Evolutionary conservation across 306 rosid species (phyloP), one percentile per base, ranked within the genome.

Genomic region (Dalbergia cochinchinensis): DNA sequence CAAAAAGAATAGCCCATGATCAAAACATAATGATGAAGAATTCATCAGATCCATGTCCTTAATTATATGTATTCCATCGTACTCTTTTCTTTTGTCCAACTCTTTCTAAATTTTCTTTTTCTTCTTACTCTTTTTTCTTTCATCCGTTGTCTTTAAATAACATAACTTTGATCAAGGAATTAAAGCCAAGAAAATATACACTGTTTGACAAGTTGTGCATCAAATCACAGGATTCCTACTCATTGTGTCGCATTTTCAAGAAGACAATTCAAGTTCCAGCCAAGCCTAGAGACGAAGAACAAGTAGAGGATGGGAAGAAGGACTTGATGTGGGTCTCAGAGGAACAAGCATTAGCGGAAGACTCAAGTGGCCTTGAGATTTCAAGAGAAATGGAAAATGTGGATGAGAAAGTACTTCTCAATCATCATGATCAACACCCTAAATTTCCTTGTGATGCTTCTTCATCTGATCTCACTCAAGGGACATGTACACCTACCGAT

Each of bases 381-480:
- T 87, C 90, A 47, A 84, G 83, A 78, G 91, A 83, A 80, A 75
- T 78, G 26, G 88, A 83, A 83, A 65, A 60, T 2, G 33, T 63
- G 51, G 80, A 86, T 62, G 83, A 88, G 5, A 91, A 91, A 76
- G 35, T 84, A 73, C 31, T 84, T 77, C 39, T 58, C 14, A 86
- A 80, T 60, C 75, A 81, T 26, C 75, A 81, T 26, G 83, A 83
- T 37, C 41, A 37, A 22, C 22, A 81, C 60, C 82, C 87, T 22
- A 89, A 87, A 80, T 85, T 89, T 79, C 80, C 73, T 7, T 86
- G 91, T 55, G 97, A 92, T 22, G 92, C 92, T 34, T 94, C 98
- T 53, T 94, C 98, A 60, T 94, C 97, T 16, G 98, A 94, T 87
- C 89, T 94, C 75, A 94, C 97, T 65, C 98, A 94, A 87, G 97